phyloP scores from a whole-genome alignment of 768 basidiomycete species.

The Antrodiella citrinella region DNA sequence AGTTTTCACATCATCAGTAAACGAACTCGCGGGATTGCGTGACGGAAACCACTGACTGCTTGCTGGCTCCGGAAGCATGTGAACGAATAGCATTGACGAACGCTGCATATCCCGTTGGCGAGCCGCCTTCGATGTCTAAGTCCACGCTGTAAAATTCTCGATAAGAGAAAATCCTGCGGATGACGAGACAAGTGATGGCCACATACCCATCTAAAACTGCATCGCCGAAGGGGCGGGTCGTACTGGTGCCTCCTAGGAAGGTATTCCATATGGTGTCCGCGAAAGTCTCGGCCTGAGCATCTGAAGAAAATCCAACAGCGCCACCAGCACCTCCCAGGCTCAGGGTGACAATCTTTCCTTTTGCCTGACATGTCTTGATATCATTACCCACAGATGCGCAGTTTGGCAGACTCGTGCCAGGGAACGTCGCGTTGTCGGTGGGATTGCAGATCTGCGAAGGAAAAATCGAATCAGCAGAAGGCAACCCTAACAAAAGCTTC shows the following conservation, averaged over 20 bases:
- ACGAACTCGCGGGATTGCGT: background rate
- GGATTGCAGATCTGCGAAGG: conserved; percentile 32
- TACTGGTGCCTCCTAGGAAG: conserved; percentile 38
- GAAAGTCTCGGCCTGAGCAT: conserved; percentile 30
- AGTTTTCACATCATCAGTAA: background rate
- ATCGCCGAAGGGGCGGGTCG: conserved; percentile 35
- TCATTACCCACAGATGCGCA: conserved; percentile 32
- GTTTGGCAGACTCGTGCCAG: conserved; percentile 32
- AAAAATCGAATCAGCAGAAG: background rate
- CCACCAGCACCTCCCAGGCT: conserved; percentile 37
- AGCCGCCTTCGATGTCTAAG: conserved; percentile 31
- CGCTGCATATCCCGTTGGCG: conserved; percentile 24
- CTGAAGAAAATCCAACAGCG: conserved; percentile 29
- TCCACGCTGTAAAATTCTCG: conserved; percentile 21
- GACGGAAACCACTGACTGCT: conserved; percentile 20
- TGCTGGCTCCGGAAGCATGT: conserved; percentile 24
- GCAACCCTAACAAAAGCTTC: background rate
- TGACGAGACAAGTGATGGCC: background rate
- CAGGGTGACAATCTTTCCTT: conserved; percentile 40
- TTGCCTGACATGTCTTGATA: conserved; percentile 36
- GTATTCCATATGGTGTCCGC: conserved; percentile 34
- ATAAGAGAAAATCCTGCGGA: background rate
- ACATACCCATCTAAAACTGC: conserved; percentile 39
- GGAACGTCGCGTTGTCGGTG: conserved; percentile 31
- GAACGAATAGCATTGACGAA: conserved; percentile 30